phyloP scores from a whole-genome alignment of 495 filamentous ascomycete species.

The Elasticomyces elasticus region DNA sequence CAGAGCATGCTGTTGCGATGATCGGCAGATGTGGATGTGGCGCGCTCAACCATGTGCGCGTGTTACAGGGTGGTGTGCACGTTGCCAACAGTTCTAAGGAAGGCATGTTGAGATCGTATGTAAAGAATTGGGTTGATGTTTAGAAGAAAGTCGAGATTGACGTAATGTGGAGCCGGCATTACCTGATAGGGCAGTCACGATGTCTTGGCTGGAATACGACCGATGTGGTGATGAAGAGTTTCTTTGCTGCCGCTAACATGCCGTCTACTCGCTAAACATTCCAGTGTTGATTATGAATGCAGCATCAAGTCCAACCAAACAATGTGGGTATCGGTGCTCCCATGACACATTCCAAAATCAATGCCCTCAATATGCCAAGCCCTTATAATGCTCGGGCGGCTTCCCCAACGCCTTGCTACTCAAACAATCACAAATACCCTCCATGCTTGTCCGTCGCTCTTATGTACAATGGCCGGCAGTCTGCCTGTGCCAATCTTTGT shows the following conservation, averaged over 20 bases:
- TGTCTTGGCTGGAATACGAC: not conserved
- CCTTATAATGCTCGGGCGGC: no score
- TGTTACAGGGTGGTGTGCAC: conserved; percentile 55
- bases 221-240: no score
- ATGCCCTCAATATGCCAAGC: not conserved
- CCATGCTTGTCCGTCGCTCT: not conserved
- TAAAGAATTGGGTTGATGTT: not conserved
- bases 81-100: conserved; percentile 33
- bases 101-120: conserved; percentile 19
- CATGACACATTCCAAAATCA: not conserved
- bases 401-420: not conserved
- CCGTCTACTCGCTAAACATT: not conserved
- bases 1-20: conserved; percentile 76
- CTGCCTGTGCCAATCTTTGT: not conserved
- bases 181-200: not conserved
- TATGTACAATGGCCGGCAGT: not conserved
- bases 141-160: not conserved
- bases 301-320: not conserved
- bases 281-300: not conserved
- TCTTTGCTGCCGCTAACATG: not conserved
- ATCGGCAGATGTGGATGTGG: conserved; percentile 83
- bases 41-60: conserved; percentile 74
- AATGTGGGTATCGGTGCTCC: not conserved
- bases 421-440: not conserved
- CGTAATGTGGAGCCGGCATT: not conserved